A percentile compares a stretch with the other conserved stretches of the same genome.
Evolutionary conservation across 2,329 filamentous ascomycete genomes (phyloP).

Genomic region (Neonectria coccinea): DNA sequence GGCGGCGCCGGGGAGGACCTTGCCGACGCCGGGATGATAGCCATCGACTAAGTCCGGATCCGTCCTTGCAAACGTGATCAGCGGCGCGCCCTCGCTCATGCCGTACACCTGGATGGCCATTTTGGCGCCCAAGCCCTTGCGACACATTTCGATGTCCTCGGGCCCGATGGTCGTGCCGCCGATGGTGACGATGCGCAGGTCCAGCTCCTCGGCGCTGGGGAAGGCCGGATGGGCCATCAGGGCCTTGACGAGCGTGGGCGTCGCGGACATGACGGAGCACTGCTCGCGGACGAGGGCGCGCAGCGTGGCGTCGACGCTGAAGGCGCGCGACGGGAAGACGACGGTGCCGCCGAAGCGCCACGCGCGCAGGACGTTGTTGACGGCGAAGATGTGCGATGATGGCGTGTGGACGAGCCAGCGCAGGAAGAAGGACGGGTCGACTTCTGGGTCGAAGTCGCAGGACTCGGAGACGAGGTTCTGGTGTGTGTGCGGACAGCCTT

Average conservation of each 20-base stretch:
- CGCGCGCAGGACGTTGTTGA: conserved; percentile 54
- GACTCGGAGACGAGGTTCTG: conserved; percentile 54
- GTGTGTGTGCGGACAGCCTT: conserved; percentile 58
- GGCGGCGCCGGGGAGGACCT: conserved; percentile 54
- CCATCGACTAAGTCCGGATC: conserved; percentile 48
- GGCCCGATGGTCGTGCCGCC: conserved; percentile 49
- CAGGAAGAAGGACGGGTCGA: conserved; percentile 44
- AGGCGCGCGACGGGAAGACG: conserved; percentile 52
- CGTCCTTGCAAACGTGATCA: conserved; percentile 54
- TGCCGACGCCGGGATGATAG: conserved; percentile 56
- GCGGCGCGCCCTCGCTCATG: conserved; percentile 59
- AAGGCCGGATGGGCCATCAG: conserved; percentile 48
- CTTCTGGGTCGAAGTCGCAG: conserved; percentile 52
- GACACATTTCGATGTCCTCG: conserved; percentile 50
- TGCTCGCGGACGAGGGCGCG: conserved; percentile 48
- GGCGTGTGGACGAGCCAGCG: conserved; percentile 55
- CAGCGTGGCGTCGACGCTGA: conserved; percentile 50
- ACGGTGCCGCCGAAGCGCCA: conserved; percentile 51
- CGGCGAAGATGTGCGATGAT: conserved; percentile 53
- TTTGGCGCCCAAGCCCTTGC: conserved; percentile 47
- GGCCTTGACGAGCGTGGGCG: conserved; percentile 52
- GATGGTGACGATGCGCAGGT: conserved; percentile 51
- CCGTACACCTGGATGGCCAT: conserved; percentile 56
- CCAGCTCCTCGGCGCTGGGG: conserved; percentile 42
- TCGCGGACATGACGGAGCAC: conserved; percentile 55